Evolutionary conservation across 129 eudicot species (phyloP).

Genomic region (Glebionis coronaria): DNA sequence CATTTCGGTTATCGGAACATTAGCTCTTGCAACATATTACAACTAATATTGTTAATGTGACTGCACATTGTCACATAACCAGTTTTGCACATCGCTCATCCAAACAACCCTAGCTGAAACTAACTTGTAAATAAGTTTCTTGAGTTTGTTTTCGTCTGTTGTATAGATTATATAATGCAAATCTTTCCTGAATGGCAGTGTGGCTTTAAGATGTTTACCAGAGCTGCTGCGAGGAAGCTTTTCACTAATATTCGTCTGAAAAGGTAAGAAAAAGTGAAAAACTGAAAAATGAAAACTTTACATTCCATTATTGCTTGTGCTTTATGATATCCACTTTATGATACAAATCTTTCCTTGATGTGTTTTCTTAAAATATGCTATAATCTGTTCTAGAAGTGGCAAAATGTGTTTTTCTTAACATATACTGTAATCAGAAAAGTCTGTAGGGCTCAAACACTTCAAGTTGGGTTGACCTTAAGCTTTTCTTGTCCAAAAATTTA

Average conservation of each 20-base stretch:
- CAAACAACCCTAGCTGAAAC: not conserved
- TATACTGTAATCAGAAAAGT: too few species aligned
- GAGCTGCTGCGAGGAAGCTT: slow-evolving; percentile 87
- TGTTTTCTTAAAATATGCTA: not conserved
- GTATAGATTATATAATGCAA: not conserved
- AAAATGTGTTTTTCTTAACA: too few species aligned
- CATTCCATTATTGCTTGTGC: not conserved
- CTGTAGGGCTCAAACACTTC: too few species aligned
- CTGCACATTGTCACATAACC: too few species aligned
- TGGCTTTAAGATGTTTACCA: slow-evolving; percentile 93
- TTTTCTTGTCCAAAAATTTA: too few species aligned
- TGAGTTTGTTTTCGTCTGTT: not conserved
- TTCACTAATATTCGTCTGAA: slow-evolving; percentile 76
- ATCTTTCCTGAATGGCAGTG: slow-evolving; percentile 45
- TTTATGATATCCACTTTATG: not conserved
- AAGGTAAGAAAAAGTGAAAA: slow-evolving; percentile 39
- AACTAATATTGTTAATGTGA: too few species aligned
- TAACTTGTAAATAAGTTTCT: not conserved
- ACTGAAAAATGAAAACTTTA: not conserved
- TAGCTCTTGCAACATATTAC: too few species aligned
- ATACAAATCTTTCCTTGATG: too few species aligned
- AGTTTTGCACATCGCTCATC: too few species aligned
- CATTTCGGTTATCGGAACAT: too few species aligned
- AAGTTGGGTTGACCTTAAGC: too few species aligned
- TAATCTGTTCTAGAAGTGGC: not conserved